Conservation (phyloP, 805 yeast species). For the Dipodascopsis tothii region DNA sequence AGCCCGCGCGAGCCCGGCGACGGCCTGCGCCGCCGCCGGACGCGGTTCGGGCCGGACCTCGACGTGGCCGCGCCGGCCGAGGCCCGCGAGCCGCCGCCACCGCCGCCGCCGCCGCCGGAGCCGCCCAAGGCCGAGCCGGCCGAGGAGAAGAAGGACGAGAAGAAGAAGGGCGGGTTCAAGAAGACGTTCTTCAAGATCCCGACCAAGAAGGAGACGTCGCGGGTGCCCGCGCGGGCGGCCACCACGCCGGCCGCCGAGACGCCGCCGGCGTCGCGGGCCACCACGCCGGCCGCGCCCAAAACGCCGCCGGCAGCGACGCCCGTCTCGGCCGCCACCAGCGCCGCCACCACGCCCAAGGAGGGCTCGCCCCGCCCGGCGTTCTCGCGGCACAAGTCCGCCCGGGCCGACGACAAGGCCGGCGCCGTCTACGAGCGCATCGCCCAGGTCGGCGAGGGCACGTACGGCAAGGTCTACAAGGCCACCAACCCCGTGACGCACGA, state of each 20-base stretch:
- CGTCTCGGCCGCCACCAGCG: background rate
- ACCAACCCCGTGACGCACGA: constrained; percentile 58
- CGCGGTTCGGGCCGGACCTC: background rate
- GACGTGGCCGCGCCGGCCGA: background rate
- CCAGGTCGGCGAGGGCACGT: constrained; percentile 98
- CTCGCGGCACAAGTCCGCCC: background rate
- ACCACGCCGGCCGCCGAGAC: background rate
- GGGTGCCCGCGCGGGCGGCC: background rate
- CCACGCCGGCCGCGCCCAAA: background rate
- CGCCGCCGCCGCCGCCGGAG: background rate
- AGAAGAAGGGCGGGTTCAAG: constrained; percentile 2
- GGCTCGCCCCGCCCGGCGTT: background rate
- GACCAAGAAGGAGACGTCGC: constrained; percentile 1
- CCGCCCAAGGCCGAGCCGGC: background rate
- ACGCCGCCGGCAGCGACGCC: background rate
- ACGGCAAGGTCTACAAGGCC: constrained; percentile 92
- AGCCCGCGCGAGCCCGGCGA: too few species aligned
- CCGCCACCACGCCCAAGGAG: background rate
- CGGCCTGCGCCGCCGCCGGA: too few species aligned
- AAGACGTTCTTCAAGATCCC: constrained; percentile 20
- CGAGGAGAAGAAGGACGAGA: background rate
- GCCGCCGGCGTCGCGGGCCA: background rate
- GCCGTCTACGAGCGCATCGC: constrained; percentile 55
- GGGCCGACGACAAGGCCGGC: constrained; percentile 9
- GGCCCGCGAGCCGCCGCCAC: background rate